Evolutionary conservation across 768 basidiomycete genomes (phyloP).

Genomic region (Roridomyces roridus): DNA sequence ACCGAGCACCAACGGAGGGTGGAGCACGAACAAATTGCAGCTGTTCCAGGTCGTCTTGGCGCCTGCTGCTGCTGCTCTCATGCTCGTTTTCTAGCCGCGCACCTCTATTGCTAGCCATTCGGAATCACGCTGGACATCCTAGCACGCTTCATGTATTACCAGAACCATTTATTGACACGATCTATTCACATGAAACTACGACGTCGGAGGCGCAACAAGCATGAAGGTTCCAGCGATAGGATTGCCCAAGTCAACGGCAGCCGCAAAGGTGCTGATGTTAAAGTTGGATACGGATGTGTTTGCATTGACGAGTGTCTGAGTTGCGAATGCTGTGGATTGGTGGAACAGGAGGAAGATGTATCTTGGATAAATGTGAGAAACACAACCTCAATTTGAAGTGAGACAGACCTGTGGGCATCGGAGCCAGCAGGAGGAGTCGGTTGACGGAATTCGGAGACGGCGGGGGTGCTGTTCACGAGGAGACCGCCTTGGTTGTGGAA

Average conservation of each 20-base stretch:
- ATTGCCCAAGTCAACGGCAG: conserved; percentile 45
- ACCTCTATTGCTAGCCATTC: background rate
- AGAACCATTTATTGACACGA: conserved; percentile 1
- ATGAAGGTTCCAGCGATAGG: conserved; percentile 58
- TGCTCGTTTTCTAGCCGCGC: conserved; percentile 16
- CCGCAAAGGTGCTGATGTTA: conserved; percentile 52
- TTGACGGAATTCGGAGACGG: conserved; percentile 46
- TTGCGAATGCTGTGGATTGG: conserved; percentile 47
- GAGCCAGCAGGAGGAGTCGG: conserved; percentile 50
- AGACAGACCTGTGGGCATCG: conserved; percentile 46
- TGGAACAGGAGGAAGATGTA: conserved; percentile 56
- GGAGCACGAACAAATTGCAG: conserved; percentile 19
- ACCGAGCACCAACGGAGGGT: conserved; percentile 35
- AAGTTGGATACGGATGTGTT: conserved; percentile 41
- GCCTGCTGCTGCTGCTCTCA: conserved; percentile 7
- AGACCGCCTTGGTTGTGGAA: conserved; percentile 34
- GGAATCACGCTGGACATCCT: conserved; percentile 3
- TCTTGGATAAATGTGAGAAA: conserved; percentile 30
- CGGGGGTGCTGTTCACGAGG: conserved; percentile 46
- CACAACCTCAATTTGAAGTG: background rate
- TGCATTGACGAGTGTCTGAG: conserved; percentile 46
- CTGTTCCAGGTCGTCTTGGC: conserved; percentile 4
- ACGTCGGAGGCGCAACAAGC: conserved; percentile 41
- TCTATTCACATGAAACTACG: background rate
- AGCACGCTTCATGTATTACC: conserved; percentile 18